Base-by-base conservation (phyloP, 2,329 filamentous ascomycete genomes). In the Aaosphaeria pasadenensis region DNA sequence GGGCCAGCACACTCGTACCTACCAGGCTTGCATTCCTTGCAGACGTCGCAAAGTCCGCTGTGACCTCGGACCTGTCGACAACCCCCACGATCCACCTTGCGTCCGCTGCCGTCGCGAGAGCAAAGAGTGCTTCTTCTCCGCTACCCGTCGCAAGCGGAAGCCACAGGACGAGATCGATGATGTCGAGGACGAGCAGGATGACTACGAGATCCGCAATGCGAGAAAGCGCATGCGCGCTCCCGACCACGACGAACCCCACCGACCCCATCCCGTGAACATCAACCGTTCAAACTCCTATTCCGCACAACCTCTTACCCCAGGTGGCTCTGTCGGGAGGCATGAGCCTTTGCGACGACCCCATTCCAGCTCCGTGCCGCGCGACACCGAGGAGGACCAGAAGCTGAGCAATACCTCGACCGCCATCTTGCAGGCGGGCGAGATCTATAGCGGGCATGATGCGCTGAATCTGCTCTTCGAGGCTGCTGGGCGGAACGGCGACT, bases 81-180 rank as follows among this genome's bases (percentile, higher is more conserved):
- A 94, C 62, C 94, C 94, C 28, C 85, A 91, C 71, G 90, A 95
- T 61, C 92, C 92, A 47, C 94, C 94, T 2, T 99, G 94, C 71
- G 88, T 92, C 50, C 85, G 94, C 65, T 99, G 94, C 70, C 87
- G 91, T 45, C 86, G 94, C 58, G 94, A 99, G 77, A 90, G 87
- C 75, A 97, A 97, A 71, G 87, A 96, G 63, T 99, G 94, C 77
- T 95, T 87, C 79, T 99, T 99, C 77, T 95, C 91, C 53, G 89
- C 91, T 17, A 97, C 91, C 31, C 82, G 94, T 44, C 85, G 94
- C 66, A 97, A 97, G 83, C 84, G 91, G 67, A 95, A 94, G 78
- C 80, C 80, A 42, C 83, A 74, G 29, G 77, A 75, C 48, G 72
- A 69, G 45, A 69, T 67, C 7, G 74, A 76, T 6, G 73, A 72